phyloP scores from a whole-genome alignment of 2,329 filamentous ascomycete species.

The Claviceps maximensis region DNA sequence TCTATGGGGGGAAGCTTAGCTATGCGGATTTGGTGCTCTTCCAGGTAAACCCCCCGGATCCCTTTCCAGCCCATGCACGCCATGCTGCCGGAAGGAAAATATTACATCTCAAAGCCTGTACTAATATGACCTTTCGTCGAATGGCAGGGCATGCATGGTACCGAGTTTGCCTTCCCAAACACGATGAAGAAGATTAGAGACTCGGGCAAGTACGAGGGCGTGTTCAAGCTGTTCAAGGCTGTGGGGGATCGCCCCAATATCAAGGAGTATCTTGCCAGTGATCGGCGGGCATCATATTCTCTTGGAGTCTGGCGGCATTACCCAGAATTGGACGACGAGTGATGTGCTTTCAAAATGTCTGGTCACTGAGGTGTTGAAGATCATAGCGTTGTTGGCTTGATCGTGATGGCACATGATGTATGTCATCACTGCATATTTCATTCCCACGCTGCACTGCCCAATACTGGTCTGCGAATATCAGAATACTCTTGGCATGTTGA shows the following conservation, averaged over 20 bases:
- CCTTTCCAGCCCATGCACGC: neutral
- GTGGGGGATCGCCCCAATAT: conserved; percentile 51
- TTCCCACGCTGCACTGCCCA: too few relatives aligned
- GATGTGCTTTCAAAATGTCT: too few relatives aligned
- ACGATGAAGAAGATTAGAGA: conserved; percentile 42
- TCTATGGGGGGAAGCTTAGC: conserved; percentile 51
- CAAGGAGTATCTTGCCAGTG: conserved; percentile 55
- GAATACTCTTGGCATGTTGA: too few relatives aligned
- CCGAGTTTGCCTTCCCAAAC: conserved; percentile 57
- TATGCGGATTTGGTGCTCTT: conserved; percentile 65
- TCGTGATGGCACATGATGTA: too few relatives aligned
- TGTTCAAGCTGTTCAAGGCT: conserved; percentile 52
- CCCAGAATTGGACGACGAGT: conserved; percentile 49
- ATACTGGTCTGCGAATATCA: too few relatives aligned
- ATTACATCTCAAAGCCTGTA: neutral
- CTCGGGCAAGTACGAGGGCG: conserved; percentile 40
- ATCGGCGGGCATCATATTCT: conserved; percentile 46
- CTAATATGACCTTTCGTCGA: conserved; percentile 2
- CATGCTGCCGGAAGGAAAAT: neutral
- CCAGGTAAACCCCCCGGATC: conserved; percentile 38
- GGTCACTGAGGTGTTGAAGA: too few relatives aligned
- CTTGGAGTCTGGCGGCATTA: conserved; percentile 61
- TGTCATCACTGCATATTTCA: too few relatives aligned
- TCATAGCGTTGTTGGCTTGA: too few relatives aligned
- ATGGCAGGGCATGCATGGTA: conserved; percentile 38